Conservation (phyloP, 305 asterid species). For the Petunia hybrid region DNA sequence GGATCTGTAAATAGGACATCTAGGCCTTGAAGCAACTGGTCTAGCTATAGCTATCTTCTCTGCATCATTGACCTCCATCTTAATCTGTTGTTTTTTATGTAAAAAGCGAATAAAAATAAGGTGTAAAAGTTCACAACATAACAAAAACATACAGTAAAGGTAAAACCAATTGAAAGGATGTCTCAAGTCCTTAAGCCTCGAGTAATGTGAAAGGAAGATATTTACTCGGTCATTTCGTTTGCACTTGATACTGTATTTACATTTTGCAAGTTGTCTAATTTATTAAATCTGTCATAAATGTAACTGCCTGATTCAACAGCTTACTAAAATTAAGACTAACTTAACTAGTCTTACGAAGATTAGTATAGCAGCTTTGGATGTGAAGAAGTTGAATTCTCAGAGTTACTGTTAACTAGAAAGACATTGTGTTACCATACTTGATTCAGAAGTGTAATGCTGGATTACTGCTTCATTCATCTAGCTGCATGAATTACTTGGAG, state of each 20-base stretch:
- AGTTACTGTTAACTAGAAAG: too few relatives aligned
- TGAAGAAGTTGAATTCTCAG: too few relatives aligned
- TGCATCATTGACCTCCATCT: constrained; percentile 60
- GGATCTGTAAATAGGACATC: constrained; percentile 53
- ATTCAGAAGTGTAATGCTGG: too few relatives aligned
- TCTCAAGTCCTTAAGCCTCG: background rate
- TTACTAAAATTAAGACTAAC: background rate
- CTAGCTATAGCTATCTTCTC: constrained; percentile 64
- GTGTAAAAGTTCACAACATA: background rate
- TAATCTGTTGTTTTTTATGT: background rate
- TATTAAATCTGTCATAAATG: background rate
- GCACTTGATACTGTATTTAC: constrained; percentile 3
- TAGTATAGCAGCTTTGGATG: constrained; percentile 2
- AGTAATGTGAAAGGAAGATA: background rate
- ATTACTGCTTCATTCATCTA: background rate
- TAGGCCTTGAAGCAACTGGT: constrained; percentile 88
- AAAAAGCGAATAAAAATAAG: background rate
- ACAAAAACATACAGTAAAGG: background rate
- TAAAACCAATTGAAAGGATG: background rate
- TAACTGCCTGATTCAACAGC: constrained; percentile 7
- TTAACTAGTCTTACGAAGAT: background rate
- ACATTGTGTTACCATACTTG: too few relatives aligned
- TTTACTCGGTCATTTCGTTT: background rate
- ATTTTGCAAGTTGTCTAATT: background rate
- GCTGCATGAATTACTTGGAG: background rate